Percentiles rank a stretch among this genome's conserved stretches.
phyloP scores from a whole-genome alignment of 2,329 filamentous ascomycete genomes.

The Albifimbria verrucaria region DNA sequence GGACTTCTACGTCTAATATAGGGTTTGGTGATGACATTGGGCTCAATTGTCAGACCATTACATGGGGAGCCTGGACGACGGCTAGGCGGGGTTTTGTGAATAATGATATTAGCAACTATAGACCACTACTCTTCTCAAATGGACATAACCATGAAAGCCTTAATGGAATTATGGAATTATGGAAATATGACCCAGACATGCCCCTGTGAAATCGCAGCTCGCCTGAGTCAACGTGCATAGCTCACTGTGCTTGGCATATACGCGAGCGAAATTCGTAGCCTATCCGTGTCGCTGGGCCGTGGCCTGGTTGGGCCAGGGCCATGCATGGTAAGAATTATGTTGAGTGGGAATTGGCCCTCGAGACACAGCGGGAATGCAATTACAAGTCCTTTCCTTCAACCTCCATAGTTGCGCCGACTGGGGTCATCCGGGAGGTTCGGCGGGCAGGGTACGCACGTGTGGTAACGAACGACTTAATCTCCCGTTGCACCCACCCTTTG shows the following conservation, averaged over 20 bases:
- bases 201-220: no score
- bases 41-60: no score
- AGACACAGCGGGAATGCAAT: not conserved
- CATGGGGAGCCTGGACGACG: not conserved
- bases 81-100: not conserved
- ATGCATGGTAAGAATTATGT: not conserved
- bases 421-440: no score
- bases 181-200: no score
- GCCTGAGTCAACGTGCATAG: not conserved
- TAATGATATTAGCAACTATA: not conserved
- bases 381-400: no score
- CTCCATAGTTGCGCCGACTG: no score
- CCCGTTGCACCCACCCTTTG: not conserved
- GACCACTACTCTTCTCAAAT: not conserved
- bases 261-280: no score
- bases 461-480: no score
- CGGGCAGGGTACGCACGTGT: no score
- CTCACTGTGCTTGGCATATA: not conserved
- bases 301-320: no score
- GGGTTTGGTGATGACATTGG: not conserved
- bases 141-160: not conserved
- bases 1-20: not conserved
- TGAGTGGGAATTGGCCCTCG: not conserved
- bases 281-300: no score
- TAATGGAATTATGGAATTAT: not conserved